These are phyloP conservation scores for Calocybe indica DNA, from an alignment of 768 basidiomycete genomes.

Conservation along the genomic window DNA sequence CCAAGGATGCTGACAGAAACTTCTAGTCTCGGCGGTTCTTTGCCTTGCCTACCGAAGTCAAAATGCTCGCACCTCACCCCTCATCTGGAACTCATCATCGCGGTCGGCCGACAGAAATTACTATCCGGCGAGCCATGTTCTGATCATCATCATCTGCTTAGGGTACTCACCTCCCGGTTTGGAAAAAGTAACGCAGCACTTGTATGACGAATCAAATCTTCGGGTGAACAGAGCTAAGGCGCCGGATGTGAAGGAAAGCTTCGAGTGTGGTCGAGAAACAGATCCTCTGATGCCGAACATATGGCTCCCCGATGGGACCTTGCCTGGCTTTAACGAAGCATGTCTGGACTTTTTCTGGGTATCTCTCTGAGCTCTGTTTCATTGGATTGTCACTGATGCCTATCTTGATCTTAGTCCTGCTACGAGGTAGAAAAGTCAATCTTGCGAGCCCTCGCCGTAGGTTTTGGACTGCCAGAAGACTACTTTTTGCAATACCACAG, in stretches of 20 bases:
- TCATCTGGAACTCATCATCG: slow-evolving; percentile 37
- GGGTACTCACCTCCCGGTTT: slow-evolving; percentile 33
- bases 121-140: slow-evolving; percentile 13
- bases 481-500: slow-evolving; percentile 39
- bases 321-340: slow-evolving; percentile 49
- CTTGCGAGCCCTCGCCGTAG: slow-evolving; percentile 43
- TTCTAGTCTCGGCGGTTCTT: slow-evolving; percentile 34
- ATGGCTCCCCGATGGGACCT: slow-evolving; percentile 45
- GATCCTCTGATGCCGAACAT: slow-evolving; percentile 44
- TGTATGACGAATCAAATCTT: slow-evolving; percentile 26
- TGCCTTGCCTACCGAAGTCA: slow-evolving; percentile 27
- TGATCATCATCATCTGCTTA: slow-evolving; percentile 8
- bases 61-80: slow-evolving; percentile 41
- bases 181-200: slow-evolving; percentile 32
- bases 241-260: slow-evolving; percentile 46
- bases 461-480: slow-evolving; percentile 34
- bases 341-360: slow-evolving; percentile 49
- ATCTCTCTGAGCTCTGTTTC: slow-evolving; percentile 12
- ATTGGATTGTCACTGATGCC: not conserved
- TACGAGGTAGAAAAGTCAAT: slow-evolving; percentile 37
- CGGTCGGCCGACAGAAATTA: slow-evolving; percentile 20
- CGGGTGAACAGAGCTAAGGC: slow-evolving; percentile 20
- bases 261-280: slow-evolving; percentile 49
- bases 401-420: slow-evolving; percentile 24
- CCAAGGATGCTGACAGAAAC: not conserved